These are phyloP conservation scores for Calocera cornea DNA, from an alignment of 768 basidiomycete species.

Conservation along the genomic window DNA sequence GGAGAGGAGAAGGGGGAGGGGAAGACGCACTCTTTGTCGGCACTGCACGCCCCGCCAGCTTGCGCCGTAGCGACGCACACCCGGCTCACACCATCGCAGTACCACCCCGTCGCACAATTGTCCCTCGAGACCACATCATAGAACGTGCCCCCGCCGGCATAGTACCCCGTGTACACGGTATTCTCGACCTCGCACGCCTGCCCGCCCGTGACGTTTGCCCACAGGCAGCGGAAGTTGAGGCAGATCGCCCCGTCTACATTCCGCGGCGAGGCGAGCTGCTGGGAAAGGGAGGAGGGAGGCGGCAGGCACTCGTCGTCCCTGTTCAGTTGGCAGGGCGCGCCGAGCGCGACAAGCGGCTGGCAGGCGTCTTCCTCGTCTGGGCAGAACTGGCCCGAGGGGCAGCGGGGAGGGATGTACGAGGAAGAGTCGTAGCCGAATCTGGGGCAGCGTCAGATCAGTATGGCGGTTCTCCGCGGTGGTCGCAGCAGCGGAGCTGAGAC, in stretches of 20 bases:
- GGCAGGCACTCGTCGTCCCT: conserved; percentile 52
- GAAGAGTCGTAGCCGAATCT: neutral
- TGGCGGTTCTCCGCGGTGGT: conserved; percentile 5
- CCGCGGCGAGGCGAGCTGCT: conserved; percentile 35
- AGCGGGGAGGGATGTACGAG: conserved; percentile 33
- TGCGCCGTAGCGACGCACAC: conserved; percentile 47
- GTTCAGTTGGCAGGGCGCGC: conserved; percentile 66
- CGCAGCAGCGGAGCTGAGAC: conserved; percentile 30
- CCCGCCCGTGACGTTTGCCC: conserved; percentile 46
- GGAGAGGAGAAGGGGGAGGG: neutral
- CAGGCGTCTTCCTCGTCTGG: conserved; percentile 71
- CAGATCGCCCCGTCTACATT: conserved; percentile 78
- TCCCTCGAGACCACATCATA: conserved; percentile 61
- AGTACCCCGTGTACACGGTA: conserved; percentile 61
- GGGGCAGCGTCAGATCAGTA: neutral
- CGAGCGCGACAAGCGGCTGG: conserved; percentile 43
- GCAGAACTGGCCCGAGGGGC: conserved; percentile 54
- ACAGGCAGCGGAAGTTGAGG: conserved; percentile 69
- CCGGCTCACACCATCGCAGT: conserved; percentile 52
- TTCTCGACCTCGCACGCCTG: conserved; percentile 60
- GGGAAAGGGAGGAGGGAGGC: conserved; percentile 44
- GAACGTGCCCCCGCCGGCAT: conserved; percentile 39
- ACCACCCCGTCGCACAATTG: conserved; percentile 59
- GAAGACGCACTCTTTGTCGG: conserved; percentile 38
- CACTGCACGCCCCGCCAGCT: conserved; percentile 43